Evolutionary conservation across 495 filamentous ascomycete genomes (phyloP), one percentile per base, ranked within the genome.

Genomic region (Aspergillus sclerotiicarbonarius): DNA sequence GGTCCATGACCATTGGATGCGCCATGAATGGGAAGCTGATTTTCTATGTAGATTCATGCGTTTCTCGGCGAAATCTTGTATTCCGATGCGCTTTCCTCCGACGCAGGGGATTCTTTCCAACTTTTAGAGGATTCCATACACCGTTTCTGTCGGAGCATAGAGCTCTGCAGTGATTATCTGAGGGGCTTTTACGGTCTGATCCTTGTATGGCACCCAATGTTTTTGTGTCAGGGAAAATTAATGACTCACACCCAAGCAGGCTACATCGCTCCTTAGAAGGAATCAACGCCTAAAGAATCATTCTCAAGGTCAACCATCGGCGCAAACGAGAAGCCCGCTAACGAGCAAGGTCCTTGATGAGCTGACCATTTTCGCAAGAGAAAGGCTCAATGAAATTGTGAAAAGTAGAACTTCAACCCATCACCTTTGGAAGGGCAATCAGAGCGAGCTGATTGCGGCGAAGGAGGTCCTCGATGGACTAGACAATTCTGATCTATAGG

Each of bases 181-280:
- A 84, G 94, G 55, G 94, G 93, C 2, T 92, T 89, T 65, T 98
- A 97, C 71, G 94, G 94, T 20, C 76, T 98, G 55, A 89, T 88
- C 66, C 65, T 95, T 71, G 90, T 95, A 71, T 5, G 2, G 5
- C 25, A 25, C 25, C 25, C 5, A 58, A 84, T 66, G 33, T 15
- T 15, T 12, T 25, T 44, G 15, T 18, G 31, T 44, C 2, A 29
- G 29, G 43, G 16, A 8, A 19, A n/a, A 21, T 35, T 43, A 32
- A 16, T 41, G 33, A n/a, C 46, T 49, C 21, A 49, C 21, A 31
- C 12, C 10, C 20, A 25, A 18, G 20, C 49, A 61, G 59, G 59
- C 62, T 45, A 54, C 50, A 33, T 56, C 58, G 19, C 53, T 21
- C 50, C 41, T 53, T 15, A 32, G 56, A 8, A 49, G 31, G 29